Evolutionary conservation across 2,329 filamentous ascomycete genomes (phyloP), one percentile per base, ranked within the genome.

Genomic region (Conoideocrella luteorostrata): DNA sequence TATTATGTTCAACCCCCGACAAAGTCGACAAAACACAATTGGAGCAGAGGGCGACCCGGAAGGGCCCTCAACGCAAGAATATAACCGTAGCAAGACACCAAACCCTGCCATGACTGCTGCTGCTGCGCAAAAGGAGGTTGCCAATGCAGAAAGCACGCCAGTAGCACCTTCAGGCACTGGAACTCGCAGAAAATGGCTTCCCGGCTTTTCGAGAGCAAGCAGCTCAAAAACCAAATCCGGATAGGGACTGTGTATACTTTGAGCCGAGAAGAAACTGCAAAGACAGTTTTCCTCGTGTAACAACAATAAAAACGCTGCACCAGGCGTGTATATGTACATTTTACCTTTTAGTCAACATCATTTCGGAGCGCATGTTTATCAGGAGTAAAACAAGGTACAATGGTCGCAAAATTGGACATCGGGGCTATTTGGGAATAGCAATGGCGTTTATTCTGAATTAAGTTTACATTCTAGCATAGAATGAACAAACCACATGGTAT

Each of bases 1-100:
- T 2, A 80, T 80, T 40, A 59, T 71, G 63, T 66, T 75, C 13
- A 73, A 70, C 40, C 61, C 57, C 18, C 62, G 63, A 5, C 59
- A 63, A 4, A 48, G 46, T 20, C 54, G 62, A 18, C 51, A 58
- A 6, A 49, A 53, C 39, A 59, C 61, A 4, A 39, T 50, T 1
- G 58, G 58, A 15, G 46, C 47, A 7, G 50, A 46, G 24, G 39
- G 35, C 5, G 48, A 41, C 24, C 41, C 52, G n/a, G 53, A 56
- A 17, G 41, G 52, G 22, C 46, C 51, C 4, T 21, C 37, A 10
- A 49, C 44, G 38, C 46, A 50, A n/a, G 48, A 47, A 4, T 13
- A 35, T 3, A 24, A 22, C n/a, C 34, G 39, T 5, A 45, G 46
- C 32, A 47, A 47, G 44, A 32, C 42, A 3, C 44, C 37, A 3